A percentile compares a stretch with the other conserved stretches of the same genome.
phyloP scores from a whole-genome alignment of 257 asterid genomes.

The Ilex asprella region DNA sequence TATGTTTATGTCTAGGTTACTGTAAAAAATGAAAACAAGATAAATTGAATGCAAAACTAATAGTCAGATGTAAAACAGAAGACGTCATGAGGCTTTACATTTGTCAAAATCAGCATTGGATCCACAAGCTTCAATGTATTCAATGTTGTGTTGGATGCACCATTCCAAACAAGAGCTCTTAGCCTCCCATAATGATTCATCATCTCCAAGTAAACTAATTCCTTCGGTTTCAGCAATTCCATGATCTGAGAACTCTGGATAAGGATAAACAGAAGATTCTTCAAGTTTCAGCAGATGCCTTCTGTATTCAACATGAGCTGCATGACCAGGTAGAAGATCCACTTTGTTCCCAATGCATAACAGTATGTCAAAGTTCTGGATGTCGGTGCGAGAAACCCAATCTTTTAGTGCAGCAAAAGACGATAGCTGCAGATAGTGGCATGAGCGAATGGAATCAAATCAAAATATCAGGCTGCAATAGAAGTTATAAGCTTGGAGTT shows the following conservation, averaged over 20 bases:
- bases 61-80: not conserved
- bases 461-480: not conserved
- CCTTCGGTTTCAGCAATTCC: conserved; percentile 92
- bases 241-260: conserved; percentile 34
- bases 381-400: conserved; percentile 64
- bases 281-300: conserved; percentile 44
- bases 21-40: too few species aligned
- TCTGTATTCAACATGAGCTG: conserved; percentile 76
- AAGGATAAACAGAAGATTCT: conserved; percentile 35
- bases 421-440: conserved; percentile 49
- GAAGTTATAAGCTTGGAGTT: conserved; percentile 2
- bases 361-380: conserved; percentile 64
- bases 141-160: conserved; percentile 80
- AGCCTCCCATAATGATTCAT: conserved; percentile 44
- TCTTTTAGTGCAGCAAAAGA: conserved; percentile 65
- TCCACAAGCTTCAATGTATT: conserved; percentile 88
- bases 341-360: conserved; percentile 90
- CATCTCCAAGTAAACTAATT: conserved; percentile 70
- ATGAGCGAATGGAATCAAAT: conserved; percentile 14
- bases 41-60: not conserved
- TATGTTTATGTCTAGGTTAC: too few species aligned
- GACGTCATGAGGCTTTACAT: conserved; percentile 39
- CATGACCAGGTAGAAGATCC: conserved; percentile 84
- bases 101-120: conserved; percentile 79
- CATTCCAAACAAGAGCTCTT: conserved; percentile 59